Evolutionary conservation across 208 protist species (phyloP).

Genomic region (Trypanosoma platydactyli): DNA sequence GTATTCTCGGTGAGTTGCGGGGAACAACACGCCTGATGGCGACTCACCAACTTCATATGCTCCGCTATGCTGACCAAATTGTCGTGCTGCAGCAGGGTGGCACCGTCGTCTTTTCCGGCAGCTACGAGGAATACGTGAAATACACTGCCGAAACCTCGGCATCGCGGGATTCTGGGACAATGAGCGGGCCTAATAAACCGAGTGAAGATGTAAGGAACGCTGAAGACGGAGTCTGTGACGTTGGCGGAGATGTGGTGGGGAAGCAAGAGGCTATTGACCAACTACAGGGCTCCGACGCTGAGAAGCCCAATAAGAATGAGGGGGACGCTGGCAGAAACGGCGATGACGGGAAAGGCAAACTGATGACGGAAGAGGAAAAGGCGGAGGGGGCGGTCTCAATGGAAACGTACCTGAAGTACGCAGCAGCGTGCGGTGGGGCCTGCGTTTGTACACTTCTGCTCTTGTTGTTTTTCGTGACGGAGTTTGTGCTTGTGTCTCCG

Average conservation of each 20-base stretch:
- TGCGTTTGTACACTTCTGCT: conserved; percentile 39
- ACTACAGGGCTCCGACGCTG: no score
- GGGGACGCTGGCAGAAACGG: neutral
- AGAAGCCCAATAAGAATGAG: neutral
- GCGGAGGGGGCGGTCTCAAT: conserved; percentile 55
- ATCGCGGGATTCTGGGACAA: neutral
- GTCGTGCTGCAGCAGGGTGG: conserved; percentile 74
- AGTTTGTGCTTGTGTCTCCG: conserved; percentile 41
- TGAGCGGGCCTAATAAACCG: neutral
- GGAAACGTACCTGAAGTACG: conserved; percentile 64
- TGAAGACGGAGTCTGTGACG: neutral
- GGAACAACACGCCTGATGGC: conserved; percentile 77
- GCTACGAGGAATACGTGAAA: conserved; percentile 36
- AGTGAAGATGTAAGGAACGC: no score
- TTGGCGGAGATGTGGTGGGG: no score
- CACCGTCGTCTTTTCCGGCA: conserved; percentile 37
- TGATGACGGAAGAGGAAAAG: conserved; percentile 70
- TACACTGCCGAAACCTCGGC: neutral
- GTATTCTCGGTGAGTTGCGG: conserved; percentile 45
- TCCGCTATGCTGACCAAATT: conserved; percentile 79
- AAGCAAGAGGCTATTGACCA: no score
- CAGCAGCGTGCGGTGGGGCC: conserved; percentile 48
- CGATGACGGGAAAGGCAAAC: conserved; percentile 6
- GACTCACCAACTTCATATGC: conserved; percentile 87
- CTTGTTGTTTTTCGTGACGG: conserved; percentile 56